phyloP scores from a whole-genome alignment of 306 rosid species.

The Begonia fuchsioides region DNA sequence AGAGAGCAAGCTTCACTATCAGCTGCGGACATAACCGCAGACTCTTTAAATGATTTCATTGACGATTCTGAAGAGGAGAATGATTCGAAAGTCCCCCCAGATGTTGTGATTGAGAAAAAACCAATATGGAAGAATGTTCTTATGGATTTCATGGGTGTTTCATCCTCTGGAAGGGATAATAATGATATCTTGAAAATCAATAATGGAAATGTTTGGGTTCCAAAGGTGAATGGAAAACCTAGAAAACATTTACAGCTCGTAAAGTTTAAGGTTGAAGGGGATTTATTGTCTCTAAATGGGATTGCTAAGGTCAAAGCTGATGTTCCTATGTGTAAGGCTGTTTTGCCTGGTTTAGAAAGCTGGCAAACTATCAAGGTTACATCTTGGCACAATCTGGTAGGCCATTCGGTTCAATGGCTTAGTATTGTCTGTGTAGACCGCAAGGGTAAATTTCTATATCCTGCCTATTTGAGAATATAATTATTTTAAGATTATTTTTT shows the following conservation, averaged over 20 bases:
- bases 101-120: constrained; percentile 32
- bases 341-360: constrained; percentile 84
- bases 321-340: constrained; percentile 62
- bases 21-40: constrained; percentile 82
- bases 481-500: too few relatives aligned
- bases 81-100: constrained; percentile 43
- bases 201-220: constrained; percentile 50
- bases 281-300: constrained; percentile 40
- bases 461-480: too few relatives aligned
- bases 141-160: constrained; percentile 32
- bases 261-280: constrained; percentile 49
- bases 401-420: constrained; percentile 84
- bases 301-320: constrained; percentile 48
- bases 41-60: constrained; percentile 54
- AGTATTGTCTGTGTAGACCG: constrained; percentile 71
- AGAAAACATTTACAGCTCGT: constrained; percentile 44
- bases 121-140: constrained; percentile 34
- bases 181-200: constrained; percentile 20
- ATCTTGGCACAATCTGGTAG: constrained; percentile 82
- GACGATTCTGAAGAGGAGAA: constrained; percentile 66
- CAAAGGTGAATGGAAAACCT: constrained; percentile 86
- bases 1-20: constrained; percentile 91
- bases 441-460: constrained; percentile 38
- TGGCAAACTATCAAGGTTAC: constrained; percentile 79
- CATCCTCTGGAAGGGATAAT: constrained; percentile 27